These are phyloP conservation scores for Phytophthora pisi DNA, from an alignment of 352 stramenopile genomes.

Conservation along the genomic window DNA sequence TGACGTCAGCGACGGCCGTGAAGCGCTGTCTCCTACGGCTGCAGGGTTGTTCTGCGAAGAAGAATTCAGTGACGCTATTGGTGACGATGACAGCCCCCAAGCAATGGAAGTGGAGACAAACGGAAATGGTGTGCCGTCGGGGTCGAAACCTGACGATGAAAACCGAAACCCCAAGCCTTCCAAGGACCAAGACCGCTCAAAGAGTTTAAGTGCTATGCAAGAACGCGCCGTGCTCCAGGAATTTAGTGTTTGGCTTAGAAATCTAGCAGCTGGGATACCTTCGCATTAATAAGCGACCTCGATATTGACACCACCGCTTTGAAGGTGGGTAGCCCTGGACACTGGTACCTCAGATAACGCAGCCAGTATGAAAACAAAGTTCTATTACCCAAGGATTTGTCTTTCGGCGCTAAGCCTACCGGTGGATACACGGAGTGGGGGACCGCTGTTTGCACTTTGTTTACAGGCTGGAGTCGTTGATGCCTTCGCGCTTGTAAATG, in stretches of 20 bases:
- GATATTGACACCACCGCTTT: not conserved
- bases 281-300: conserved; percentile 12
- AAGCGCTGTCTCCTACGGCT: conserved; percentile 45
- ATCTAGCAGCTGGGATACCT: conserved; percentile 39
- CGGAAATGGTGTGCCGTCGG: conserved; percentile 1
- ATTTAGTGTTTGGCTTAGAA: conserved; percentile 78
- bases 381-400: conserved; percentile 25
- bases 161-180: conserved; percentile 2
- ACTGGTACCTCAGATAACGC: not conserved
- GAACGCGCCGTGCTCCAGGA: conserved; percentile 83
- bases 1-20: conserved; percentile 21
- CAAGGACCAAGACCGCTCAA: conserved; percentile 4
- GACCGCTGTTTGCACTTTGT: not conserved
- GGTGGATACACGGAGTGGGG: not conserved
- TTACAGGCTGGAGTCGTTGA: conserved; percentile 51
- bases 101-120: conserved; percentile 10
- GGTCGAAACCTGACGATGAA: conserved; percentile 2
- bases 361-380: conserved; percentile 19
- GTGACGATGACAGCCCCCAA: conserved; percentile 19
- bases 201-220: conserved; percentile 50
- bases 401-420: not conserved
- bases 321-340: not conserved
- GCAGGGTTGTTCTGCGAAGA: conserved; percentile 70
- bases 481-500: conserved; percentile 69
- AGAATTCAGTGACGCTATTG: conserved; percentile 56